Percentiles rank a stretch among this genome's conserved stretches.
phyloP scores from a whole-genome alignment of 371 early-diverging fungal species.

The Chytridium lagenaria region DNA sequence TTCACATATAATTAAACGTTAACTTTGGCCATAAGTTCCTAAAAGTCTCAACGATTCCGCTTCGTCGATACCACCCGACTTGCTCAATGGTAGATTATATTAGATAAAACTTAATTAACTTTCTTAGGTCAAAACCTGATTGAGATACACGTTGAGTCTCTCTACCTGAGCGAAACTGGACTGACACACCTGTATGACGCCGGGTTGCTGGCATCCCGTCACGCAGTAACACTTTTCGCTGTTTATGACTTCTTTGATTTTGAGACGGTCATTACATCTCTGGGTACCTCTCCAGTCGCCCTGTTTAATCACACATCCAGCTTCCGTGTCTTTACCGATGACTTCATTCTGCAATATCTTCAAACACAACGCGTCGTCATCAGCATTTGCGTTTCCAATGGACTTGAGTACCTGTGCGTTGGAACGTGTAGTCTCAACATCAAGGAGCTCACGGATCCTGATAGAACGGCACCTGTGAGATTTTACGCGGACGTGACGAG shows the following conservation, averaged over 20 bases:
- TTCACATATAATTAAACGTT: neutral
- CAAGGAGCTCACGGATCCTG: constrained; percentile 49
- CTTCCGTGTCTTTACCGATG: constrained; percentile 54
- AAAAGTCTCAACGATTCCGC: neutral
- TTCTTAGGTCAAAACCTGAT: constrained; percentile 52
- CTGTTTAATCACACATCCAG: constrained; percentile 43
- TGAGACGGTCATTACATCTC: constrained; percentile 53
- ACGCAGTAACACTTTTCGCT: constrained; percentile 41
- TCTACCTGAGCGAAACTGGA: constrained; percentile 48
- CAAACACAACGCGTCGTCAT: constrained; percentile 49
- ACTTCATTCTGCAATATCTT: constrained; percentile 56
- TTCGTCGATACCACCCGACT: neutral
- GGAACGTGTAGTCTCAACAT: constrained; percentile 49
- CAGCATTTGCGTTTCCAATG: constrained; percentile 48
- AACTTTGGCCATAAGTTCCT: neutral
- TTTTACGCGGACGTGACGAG: constrained; percentile 54
- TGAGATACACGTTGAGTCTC: constrained; percentile 51
- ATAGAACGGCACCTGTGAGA: constrained; percentile 43
- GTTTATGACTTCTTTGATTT: constrained; percentile 60
- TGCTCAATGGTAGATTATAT: constrained; percentile 6
- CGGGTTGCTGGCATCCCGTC: constrained; percentile 20
- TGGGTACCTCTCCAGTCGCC: constrained; percentile 44
- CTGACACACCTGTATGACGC: constrained; percentile 26
- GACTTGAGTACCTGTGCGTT: constrained; percentile 43
- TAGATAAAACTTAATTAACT: neutral